Evolutionary conservation across 108 stramenopile genomes (phyloP).

Genomic region (Mayamaea pseudoterrestris): DNA sequence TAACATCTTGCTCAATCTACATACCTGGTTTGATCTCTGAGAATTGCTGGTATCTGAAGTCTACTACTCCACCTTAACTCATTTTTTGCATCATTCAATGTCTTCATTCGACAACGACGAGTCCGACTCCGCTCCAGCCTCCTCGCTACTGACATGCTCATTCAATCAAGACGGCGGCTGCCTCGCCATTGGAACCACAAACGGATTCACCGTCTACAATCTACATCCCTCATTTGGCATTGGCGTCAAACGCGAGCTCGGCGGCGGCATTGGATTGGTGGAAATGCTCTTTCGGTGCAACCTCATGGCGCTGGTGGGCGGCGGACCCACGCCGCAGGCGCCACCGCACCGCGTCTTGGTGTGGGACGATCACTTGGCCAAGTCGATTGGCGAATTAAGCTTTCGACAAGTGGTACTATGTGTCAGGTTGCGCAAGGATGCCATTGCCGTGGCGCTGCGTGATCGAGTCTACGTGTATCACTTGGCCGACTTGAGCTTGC

Average conservation of each 20-base stretch:
- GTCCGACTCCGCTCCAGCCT: neutral
- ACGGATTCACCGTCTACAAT: slow-evolving; percentile 94
- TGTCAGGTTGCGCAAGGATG: slow-evolving; percentile 87
- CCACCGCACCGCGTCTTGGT: slow-evolving; percentile 96
- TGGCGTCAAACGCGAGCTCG: slow-evolving; percentile 60
- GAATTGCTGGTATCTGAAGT: neutral
- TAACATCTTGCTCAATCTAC: too few species aligned
- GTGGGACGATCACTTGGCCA: slow-evolving; percentile 95
- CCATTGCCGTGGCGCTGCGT: slow-evolving; percentile 90
- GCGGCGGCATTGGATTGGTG: slow-evolving; percentile 87
- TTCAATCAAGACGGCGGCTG: slow-evolving; percentile 90
- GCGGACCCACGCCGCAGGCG: slow-evolving; percentile 72
- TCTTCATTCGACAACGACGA: slow-evolving; percentile 4
- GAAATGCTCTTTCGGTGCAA: slow-evolving; percentile 99
- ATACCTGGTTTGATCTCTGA: neutral
- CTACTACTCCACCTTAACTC: neutral
- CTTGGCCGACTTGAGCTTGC: slow-evolving; percentile 81
- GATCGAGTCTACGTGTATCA: slow-evolving; percentile 91
- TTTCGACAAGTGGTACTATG: slow-evolving; percentile 83
- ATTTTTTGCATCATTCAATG: neutral
- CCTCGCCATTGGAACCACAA: slow-evolving; percentile 79
- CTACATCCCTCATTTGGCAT: slow-evolving; percentile 81
- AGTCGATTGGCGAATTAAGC: slow-evolving; percentile 88
- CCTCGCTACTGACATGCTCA: slow-evolving; percentile 41
- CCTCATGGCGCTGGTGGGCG: slow-evolving; percentile 93